Base-by-base conservation (phyloP, 345 rosid genomes). In the Fremontodendron californicum region DNA sequence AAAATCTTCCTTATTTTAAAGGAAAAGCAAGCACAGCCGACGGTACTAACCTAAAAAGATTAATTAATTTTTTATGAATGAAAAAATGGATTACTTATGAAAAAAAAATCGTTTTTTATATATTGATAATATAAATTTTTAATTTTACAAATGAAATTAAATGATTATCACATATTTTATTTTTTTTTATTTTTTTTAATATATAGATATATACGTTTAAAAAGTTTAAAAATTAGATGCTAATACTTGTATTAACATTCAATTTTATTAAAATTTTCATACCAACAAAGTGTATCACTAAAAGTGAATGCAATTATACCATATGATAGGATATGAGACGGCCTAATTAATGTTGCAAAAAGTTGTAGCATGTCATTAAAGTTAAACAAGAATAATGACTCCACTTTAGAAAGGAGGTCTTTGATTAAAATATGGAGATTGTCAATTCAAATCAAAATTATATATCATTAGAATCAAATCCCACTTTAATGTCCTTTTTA, bases 341-440 rank as follows among this genome's bases (percentile, higher is more conserved):
- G 65, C 65, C 52, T 73, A 71, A 73, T 25, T 54, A 49, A 58
- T 74, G 77, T 58, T 58, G 25, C 51, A 23, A 6, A 57, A 74
- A 27, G 67, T 61, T 40, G 37, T 2, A 74, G 25, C 67, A 74
- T 15, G 5, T 3, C 52, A 55, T 25, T 61, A 58, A 39, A 74
- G 46, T 52, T 52, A 54, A n/a, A 35, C 9, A n/a, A 69, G n/a
- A 25, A 48, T 46, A 69, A 45, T 7, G 5, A 12, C 0, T 27
- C 40, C 54, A 69, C 73, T 42, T 68, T n/a, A n/a, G n/a, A n/a
- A n/a, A n/a, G n/a, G n/a, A n/a, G n/a, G n/a, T n/a, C n/a, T 68
- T 11, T n/a, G 8, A 52, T 31, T 51, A 31, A 18, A 49, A 51
- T 70, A 72, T 1, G 29, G 27, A 72, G 45, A 52, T 52, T 31